Conservation (phyloP, 177 flowering plant genomes). For the Vitis hybrid region DNA sequence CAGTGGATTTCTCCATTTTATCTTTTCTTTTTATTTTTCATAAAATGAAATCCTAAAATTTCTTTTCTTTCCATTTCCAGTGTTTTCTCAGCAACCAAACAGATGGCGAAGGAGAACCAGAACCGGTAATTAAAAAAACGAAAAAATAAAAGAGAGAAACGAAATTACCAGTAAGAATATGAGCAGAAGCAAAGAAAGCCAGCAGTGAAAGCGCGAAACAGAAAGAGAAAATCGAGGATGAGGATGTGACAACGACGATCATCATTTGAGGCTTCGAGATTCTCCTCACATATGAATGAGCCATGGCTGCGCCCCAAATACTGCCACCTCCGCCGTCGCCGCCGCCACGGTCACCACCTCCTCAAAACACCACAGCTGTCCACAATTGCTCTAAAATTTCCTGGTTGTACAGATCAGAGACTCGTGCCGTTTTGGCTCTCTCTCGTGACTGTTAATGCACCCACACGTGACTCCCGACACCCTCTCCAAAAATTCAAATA, state of each 20-base stretch:
- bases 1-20: neutral
- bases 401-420: too few species aligned
- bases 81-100: neutral
- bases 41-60: neutral
- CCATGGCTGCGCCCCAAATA: neutral
- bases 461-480: too few species aligned
- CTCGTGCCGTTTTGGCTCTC: too few species aligned
- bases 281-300: neutral
- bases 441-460: too few species aligned
- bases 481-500: too few species aligned
- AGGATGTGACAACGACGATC: too few species aligned
- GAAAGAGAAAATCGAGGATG: neutral
- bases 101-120: neutral
- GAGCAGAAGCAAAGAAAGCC: constrained; percentile 1
- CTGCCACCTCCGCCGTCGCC: too few species aligned
- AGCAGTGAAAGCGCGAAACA: neutral
- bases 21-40: neutral
- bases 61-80: neutral
- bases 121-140: too few species aligned
- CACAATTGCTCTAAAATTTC: too few species aligned
- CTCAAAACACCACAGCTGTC: too few species aligned
- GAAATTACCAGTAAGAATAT: constrained; percentile 1
- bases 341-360: too few species aligned
- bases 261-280: neutral
- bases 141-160: neutral